A percentile compares a stretch with the other conserved stretches of the same genome.
phyloP scores from a whole-genome alignment of 495 filamentous ascomycete species.

The Entonaema liquescens region DNA sequence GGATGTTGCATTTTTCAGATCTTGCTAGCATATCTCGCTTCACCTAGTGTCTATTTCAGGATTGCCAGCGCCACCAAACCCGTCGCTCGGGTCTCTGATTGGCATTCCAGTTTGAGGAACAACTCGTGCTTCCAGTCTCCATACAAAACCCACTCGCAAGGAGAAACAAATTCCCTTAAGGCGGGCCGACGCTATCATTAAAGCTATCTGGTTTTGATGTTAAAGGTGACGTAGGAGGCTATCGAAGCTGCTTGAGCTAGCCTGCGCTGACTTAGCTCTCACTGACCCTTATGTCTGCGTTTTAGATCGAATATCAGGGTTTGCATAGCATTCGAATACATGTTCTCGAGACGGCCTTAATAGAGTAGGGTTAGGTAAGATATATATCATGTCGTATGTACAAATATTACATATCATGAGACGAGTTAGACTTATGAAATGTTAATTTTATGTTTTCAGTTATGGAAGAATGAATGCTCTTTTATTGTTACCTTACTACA shows the following conservation, averaged over 20 bases:
- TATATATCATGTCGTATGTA: too few relatives aligned
- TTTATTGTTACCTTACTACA: not conserved
- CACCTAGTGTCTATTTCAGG: conserved; percentile 27
- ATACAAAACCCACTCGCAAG: conserved; percentile 14
- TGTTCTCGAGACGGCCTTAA: not conserved
- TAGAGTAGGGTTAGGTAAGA: not conserved
- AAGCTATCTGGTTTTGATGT: not conserved
- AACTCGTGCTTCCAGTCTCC: conserved; percentile 19
- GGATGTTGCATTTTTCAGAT: conserved; percentile 39
- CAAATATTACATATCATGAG: too few relatives aligned
- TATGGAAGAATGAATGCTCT: not conserved
- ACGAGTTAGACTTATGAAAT: not conserved
- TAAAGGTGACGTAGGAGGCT: conserved; percentile 26
- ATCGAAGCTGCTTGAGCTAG: conserved; percentile 6
- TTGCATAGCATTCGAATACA: not conserved
- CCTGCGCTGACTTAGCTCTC: not conserved
- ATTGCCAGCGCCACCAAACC: conserved; percentile 30
- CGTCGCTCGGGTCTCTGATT: conserved; percentile 17
- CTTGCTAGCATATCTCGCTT: conserved; percentile 42
- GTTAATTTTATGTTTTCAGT: not conserved
- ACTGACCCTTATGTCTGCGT: not conserved
- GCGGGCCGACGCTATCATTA: not conserved
- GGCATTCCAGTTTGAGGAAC: conserved; percentile 20
- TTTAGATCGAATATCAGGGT: not conserved
- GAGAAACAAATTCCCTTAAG: conserved; percentile 28